A percentile compares a stretch with the other conserved stretches of the same genome.
Evolutionary conservation across 352 stramenopile species (phyloP).

Genomic region (Globisporangium perplexum): DNA sequence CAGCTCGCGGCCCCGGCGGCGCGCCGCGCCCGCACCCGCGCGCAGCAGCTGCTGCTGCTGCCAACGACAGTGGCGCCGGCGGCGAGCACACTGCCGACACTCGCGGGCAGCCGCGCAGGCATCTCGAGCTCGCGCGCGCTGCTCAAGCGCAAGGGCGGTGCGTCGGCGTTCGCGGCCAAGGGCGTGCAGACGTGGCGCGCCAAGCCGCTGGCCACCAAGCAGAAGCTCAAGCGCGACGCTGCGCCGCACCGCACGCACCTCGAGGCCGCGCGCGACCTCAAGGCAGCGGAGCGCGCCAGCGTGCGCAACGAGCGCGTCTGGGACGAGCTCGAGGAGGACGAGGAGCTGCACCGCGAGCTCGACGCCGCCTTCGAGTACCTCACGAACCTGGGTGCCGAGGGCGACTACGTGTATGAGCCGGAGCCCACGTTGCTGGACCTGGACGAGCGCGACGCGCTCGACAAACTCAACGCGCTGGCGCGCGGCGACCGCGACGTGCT

Average conservation of each 20-base stretch:
- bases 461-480: slow-evolving; percentile 66
- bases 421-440: slow-evolving; percentile 58
- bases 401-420: slow-evolving; percentile 63
- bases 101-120: slow-evolving; percentile 5
- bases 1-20: not conserved
- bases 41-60: slow-evolving; percentile 1
- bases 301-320: slow-evolving; percentile 47
- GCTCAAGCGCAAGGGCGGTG: slow-evolving; percentile 59
- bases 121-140: slow-evolving; percentile 43
- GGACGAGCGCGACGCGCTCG: slow-evolving; percentile 54
- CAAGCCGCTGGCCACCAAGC: slow-evolving; percentile 48
- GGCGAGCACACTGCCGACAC: not conserved
- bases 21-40: not conserved
- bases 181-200: slow-evolving; percentile 39
- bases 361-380: slow-evolving; percentile 71
- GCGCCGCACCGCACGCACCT: slow-evolving; percentile 51
- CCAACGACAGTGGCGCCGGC: no score
- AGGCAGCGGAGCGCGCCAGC: slow-evolving; percentile 27
- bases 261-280: slow-evolving; percentile 41
- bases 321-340: slow-evolving; percentile 48
- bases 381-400: slow-evolving; percentile 48
- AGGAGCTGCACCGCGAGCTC: slow-evolving; percentile 54
- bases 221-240: slow-evolving; percentile 64
- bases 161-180: slow-evolving; percentile 62
- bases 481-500: slow-evolving; percentile 33